A percentile compares a stretch with the other conserved stretches of the same genome.
phyloP scores from a whole-genome alignment of 2,329 filamentous ascomycete genomes.

The Pochonia chlamydosporia region DNA sequence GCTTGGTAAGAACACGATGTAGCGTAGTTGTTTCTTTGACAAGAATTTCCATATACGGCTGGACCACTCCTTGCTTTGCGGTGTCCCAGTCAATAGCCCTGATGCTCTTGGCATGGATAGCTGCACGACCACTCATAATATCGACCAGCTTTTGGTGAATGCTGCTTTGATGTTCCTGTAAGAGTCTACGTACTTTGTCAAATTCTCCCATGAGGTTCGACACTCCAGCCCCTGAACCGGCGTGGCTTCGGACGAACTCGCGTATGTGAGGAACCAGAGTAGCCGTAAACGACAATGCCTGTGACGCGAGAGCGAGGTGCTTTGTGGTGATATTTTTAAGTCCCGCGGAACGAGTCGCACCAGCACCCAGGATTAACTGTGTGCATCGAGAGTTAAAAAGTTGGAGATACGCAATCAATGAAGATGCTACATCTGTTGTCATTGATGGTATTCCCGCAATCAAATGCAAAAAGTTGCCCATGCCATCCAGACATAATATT shows the following conservation, averaged over 20 bases:
- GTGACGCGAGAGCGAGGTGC: conserved; percentile 85
- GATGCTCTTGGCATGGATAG: conserved; percentile 68
- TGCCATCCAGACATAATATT: conserved; percentile 71
- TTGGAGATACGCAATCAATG: conserved; percentile 79
- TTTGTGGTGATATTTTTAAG: conserved; percentile 96
- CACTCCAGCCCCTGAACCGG: conserved; percentile 43
- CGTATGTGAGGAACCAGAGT: conserved; percentile 83
- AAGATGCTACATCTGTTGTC: conserved; percentile 73
- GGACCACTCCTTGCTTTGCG: conserved; percentile 37
- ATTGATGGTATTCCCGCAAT: conserved; percentile 83
- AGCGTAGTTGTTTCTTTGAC: conserved; percentile 81
- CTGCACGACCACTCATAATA: conserved; percentile 78
- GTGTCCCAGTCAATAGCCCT: conserved; percentile 70
- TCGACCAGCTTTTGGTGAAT: conserved; percentile 92
- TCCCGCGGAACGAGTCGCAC: conserved; percentile 81
- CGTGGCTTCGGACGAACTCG: conserved; percentile 82
- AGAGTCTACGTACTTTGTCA: conserved; percentile 76
- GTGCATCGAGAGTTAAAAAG: conserved; percentile 94
- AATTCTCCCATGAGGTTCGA: conserved; percentile 71
- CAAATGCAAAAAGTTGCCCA: conserved; percentile 77
- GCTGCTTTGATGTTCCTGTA: conserved; percentile 83
- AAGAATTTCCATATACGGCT: conserved; percentile 79
- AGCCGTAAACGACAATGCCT: conserved; percentile 82
- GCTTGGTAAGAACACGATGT: conserved; percentile 76
- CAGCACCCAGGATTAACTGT: conserved; percentile 93